Percentiles rank a stretch among this genome's conserved stretches.
phyloP scores from a whole-genome alignment of 2,329 filamentous ascomycete genomes.

The Colletotrichum sp. region DNA sequence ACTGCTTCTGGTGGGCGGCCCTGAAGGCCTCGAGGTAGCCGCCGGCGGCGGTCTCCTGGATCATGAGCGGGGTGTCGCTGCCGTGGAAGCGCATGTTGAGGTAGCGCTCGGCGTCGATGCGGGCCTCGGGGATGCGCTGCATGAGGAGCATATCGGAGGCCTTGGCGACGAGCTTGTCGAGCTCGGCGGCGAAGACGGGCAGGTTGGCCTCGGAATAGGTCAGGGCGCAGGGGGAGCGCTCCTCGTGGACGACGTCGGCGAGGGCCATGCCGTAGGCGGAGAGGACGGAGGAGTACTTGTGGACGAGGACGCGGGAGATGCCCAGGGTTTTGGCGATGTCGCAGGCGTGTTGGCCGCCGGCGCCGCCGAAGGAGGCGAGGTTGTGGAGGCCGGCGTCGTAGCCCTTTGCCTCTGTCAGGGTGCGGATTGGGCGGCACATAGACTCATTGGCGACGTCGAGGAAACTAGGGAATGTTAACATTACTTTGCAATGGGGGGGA shows the following conservation, averaged over 20 bases:
- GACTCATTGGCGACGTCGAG: constrained; percentile 38
- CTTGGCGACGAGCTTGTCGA: constrained; percentile 30
- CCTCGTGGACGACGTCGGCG: constrained; percentile 39
- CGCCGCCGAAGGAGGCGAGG: constrained; percentile 39
- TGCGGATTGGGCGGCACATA: constrained; percentile 40
- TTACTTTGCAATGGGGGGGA: not conserved
- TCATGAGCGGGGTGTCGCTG: constrained; percentile 47
- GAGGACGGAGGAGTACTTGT: constrained; percentile 33
- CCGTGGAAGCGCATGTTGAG: constrained; percentile 51
- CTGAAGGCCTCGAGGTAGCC: constrained; percentile 37
- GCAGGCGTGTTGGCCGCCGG: constrained; percentile 45
- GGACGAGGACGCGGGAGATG: constrained; percentile 41
- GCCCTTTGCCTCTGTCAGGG: constrained; percentile 38
- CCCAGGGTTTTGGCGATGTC: constrained; percentile 40
- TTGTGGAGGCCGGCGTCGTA: constrained; percentile 37
- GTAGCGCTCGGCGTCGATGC: constrained; percentile 33
- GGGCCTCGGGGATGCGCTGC: constrained; percentile 7
- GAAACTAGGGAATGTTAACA: constrained; percentile 24
- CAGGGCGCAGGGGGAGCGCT: constrained; percentile 33
- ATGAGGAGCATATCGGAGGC: constrained; percentile 41
- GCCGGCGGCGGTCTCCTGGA: constrained; percentile 31
- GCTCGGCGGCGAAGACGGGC: constrained; percentile 23
- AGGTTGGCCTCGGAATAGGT: constrained; percentile 21
- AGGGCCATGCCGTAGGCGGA: constrained; percentile 48
- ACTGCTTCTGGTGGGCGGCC: constrained; percentile 42